phyloP scores from a whole-genome alignment of 768 basidiomycete species.

The Lactarius indigo region DNA sequence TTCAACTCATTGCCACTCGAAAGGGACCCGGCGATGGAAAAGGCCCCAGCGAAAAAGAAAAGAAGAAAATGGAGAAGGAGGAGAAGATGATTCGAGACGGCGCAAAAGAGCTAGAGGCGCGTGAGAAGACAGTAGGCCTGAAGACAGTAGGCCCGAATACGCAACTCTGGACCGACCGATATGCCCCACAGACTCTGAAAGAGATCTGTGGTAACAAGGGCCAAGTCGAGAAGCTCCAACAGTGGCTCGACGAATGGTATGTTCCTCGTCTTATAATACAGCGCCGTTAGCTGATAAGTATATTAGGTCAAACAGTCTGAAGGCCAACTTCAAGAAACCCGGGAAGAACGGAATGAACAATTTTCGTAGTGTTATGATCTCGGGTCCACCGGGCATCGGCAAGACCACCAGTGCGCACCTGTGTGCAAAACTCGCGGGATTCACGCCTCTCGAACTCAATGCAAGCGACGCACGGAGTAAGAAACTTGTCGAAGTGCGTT shows the following conservation, averaged over 20 bases:
- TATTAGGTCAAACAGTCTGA: slow-evolving; percentile 67
- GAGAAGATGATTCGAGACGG: slow-evolving; percentile 65
- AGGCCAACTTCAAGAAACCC: slow-evolving; percentile 85
- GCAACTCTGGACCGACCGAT: slow-evolving; percentile 94
- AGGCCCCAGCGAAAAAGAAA: slow-evolving; percentile 70
- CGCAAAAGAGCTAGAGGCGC: slow-evolving; percentile 75
- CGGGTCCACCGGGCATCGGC: slow-evolving; percentile 94
- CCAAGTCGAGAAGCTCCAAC: slow-evolving; percentile 80
- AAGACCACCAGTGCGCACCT: slow-evolving; percentile 97
- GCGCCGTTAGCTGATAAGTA: background rate
- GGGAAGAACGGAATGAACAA: slow-evolving; percentile 87
- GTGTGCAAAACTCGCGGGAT: slow-evolving; percentile 86
- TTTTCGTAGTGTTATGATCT: slow-evolving; percentile 82
- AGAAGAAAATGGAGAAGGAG: slow-evolving; percentile 79
- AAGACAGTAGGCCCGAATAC: slow-evolving; percentile 44
- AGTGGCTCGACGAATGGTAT: slow-evolving; percentile 84
- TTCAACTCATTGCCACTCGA: slow-evolving; percentile 75
- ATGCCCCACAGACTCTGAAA: slow-evolving; percentile 83
- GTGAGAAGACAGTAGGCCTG: slow-evolving; percentile 50
- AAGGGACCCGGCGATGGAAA: slow-evolving; percentile 43
- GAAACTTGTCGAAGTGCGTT: slow-evolving; percentile 85
- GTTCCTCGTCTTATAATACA: background rate
- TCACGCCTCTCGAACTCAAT: slow-evolving; percentile 91
- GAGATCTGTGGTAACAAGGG: slow-evolving; percentile 97
- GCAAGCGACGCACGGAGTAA: slow-evolving; percentile 95